Percentiles rank a stretch among this genome's conserved stretches.
phyloP scores from a whole-genome alignment of 129 eudicot species.

The Artemisia annua region DNA sequence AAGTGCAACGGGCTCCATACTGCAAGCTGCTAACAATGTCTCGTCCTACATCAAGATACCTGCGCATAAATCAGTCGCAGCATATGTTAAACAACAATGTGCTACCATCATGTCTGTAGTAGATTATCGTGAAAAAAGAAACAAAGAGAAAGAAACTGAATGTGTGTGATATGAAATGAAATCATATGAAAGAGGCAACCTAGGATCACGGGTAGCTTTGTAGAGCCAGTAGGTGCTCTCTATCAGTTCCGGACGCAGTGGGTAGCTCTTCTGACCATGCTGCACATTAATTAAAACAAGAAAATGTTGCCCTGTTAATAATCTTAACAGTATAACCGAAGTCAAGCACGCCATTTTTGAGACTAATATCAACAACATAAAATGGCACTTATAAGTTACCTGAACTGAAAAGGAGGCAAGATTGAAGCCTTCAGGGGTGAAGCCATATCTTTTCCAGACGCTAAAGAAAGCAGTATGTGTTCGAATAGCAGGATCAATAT shows the following conservation, averaged over 20 bases:
- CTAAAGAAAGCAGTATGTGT: conserved; percentile 96
- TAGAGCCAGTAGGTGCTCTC: conserved; percentile 99
- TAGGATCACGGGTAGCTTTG: conserved; percentile 94
- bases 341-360: not conserved
- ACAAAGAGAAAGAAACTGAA: not conserved
- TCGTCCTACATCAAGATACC: conserved; percentile 94
- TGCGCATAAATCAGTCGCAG: conserved; percentile 21
- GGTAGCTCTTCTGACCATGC: conserved; percentile 99
- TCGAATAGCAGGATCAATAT: conserved; percentile 90
- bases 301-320: not conserved
- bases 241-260: conserved; percentile 87
- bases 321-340: not conserved
- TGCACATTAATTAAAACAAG: conserved; percentile 25
- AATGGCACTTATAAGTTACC: conserved; percentile 39
- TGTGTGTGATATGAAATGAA: not conserved
- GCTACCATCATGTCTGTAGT: no score
- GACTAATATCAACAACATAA: no score
- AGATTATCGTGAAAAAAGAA: no score
- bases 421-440: conserved; percentile 99
- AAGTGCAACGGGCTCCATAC: conserved; percentile 88
- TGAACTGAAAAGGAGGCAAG: conserved; percentile 90
- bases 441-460: conserved; percentile 94
- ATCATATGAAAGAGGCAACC: conserved; percentile 41
- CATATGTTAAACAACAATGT: no score
- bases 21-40: conserved; percentile 90